phyloP scores from a whole-genome alignment of 176 grass and related monocot genomes.

The Avena atlantica region DNA sequence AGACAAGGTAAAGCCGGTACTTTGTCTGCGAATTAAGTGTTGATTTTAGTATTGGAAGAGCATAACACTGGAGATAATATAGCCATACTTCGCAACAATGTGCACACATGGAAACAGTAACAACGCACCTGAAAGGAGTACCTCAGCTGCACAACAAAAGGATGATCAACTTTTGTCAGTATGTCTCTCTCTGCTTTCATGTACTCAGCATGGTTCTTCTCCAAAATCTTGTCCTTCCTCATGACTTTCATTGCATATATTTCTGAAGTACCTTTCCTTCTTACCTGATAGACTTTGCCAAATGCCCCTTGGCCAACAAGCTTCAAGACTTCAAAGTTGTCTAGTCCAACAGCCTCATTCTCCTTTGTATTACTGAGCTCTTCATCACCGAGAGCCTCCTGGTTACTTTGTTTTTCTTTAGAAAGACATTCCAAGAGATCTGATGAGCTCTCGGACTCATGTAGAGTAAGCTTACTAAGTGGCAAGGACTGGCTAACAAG shows the following conservation, averaged over 20 bases:
- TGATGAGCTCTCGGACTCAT: constrained; percentile 62
- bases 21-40: constrained; percentile 73
- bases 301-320: constrained; percentile 97
- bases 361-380: constrained; percentile 56
- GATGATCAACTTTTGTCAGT: constrained; percentile 96
- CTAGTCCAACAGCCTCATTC: constrained; percentile 71
- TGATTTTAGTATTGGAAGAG: constrained; percentile 37
- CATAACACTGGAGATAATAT: background rate
- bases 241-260: constrained; percentile 99
- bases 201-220: constrained; percentile 99
- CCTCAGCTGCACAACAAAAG: constrained; percentile 95
- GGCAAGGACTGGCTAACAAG: constrained; percentile 77
- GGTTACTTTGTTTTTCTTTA: constrained; percentile 55
- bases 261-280: constrained; percentile 89
- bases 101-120: constrained; percentile 30
- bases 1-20: constrained; percentile 89
- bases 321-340: constrained; percentile 93
- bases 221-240: constrained; percentile 98
- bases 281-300: constrained; percentile 98
- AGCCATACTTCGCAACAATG: constrained; percentile 30
- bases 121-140: constrained; percentile 91
- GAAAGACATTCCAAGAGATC: constrained; percentile 70
- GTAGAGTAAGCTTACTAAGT: constrained; percentile 76
- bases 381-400: constrained; percentile 52
- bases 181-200: constrained; percentile 99